Conservation (phyloP, 2,329 filamentous ascomycete genomes). For the Rhytidhysteron rufulum region DNA sequence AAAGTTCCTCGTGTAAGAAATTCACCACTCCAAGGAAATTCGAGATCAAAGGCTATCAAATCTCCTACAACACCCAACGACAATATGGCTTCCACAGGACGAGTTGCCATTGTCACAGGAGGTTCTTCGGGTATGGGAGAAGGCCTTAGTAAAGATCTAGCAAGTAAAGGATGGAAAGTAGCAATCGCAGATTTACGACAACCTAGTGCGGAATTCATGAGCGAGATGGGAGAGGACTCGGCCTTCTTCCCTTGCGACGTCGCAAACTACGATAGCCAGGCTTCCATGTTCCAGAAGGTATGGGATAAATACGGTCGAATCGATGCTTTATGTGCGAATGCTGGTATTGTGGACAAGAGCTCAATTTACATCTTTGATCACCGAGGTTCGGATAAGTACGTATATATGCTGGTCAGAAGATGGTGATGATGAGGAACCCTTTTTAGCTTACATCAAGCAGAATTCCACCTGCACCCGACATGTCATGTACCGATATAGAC, state of each 20-base stretch:
- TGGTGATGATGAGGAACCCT: slow-evolving; percentile 3
- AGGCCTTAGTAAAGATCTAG: slow-evolving; percentile 15
- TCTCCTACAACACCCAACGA: too few species aligned
- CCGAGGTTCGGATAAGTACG: slow-evolving; percentile 22
- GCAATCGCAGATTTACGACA: slow-evolving; percentile 26
- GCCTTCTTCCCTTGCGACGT: slow-evolving; percentile 20
- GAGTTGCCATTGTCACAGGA: slow-evolving; percentile 25
- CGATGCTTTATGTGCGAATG: slow-evolving; percentile 51
- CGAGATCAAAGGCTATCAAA: too few species aligned
- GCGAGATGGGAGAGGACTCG: slow-evolving; percentile 21
- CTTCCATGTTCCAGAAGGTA: slow-evolving; percentile 41
- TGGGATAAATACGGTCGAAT: slow-evolving; percentile 45
- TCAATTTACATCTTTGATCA: slow-evolving; percentile 45
- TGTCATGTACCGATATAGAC: slow-evolving; percentile 47
- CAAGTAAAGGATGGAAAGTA: slow-evolving; percentile 23
- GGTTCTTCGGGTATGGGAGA: slow-evolving; percentile 25
- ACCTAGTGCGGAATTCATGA: slow-evolving; percentile 16
- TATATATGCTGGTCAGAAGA: not conserved
- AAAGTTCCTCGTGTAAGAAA: too few species aligned
- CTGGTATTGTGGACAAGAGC: slow-evolving; percentile 46
- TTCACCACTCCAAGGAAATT: too few species aligned
- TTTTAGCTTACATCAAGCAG: slow-evolving; percentile 11
- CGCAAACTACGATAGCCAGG: slow-evolving; percentile 38
- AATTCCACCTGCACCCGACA: slow-evolving; percentile 45
- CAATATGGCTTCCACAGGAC: slow-evolving; percentile 13